A percentile compares a stretch with the other conserved stretches of the same genome.
These are phyloP conservation scores for Nakazawaea siamensis DNA, from an alignment of 805 yeast species.

Conservation along the genomic window DNA sequence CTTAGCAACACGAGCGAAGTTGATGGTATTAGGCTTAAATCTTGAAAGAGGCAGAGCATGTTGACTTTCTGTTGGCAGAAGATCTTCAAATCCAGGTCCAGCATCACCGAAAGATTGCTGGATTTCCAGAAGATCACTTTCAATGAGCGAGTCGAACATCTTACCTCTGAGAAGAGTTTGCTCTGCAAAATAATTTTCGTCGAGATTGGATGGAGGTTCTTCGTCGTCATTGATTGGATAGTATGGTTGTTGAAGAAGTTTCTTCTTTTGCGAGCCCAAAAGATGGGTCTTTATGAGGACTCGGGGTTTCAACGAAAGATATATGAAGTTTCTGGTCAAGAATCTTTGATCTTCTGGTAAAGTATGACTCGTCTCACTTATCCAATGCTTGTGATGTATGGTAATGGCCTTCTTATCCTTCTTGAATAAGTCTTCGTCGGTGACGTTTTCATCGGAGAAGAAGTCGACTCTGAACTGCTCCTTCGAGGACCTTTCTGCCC, in stretches of 20 bases:
- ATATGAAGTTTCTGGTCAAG: conserved; percentile 38
- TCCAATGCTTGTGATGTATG: conserved; percentile 16
- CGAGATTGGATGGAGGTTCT: conserved; percentile 26
- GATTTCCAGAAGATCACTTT: conserved; percentile 15
- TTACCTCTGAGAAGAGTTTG: conserved; percentile 13
- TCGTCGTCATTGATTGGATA: conserved; percentile 9
- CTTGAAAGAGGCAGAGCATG: conserved; percentile 10
- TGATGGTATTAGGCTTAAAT: conserved; percentile 25
- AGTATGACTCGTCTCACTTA: conserved; percentile 16
- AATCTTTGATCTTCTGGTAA: conserved; percentile 45
- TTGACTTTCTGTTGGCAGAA: conserved; percentile 13
- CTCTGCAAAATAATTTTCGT: conserved; percentile 43
- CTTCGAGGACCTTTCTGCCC: conserved; percentile 16
- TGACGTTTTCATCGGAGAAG: conserved; percentile 15
- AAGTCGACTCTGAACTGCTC: conserved; percentile 21
- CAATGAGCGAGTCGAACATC: conserved; percentile 10
- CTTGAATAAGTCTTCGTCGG: conserved; percentile 19
- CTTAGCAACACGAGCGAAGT: conserved; percentile 38
- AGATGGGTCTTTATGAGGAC: conserved; percentile 21
- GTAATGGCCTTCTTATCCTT: conserved; percentile 15
- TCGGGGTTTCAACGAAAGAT: conserved; percentile 36
- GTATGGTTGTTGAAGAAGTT: conserved; percentile 3
- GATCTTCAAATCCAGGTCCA: conserved; percentile 1
- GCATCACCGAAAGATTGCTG: conserved; percentile 16
- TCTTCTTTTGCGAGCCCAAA: conserved; percentile 16